A percentile compares a stretch with the other conserved stretches of the same genome.
phyloP scores from a whole-genome alignment of 169 alveolate genomes.

The Plasmodium gonderi region DNA sequence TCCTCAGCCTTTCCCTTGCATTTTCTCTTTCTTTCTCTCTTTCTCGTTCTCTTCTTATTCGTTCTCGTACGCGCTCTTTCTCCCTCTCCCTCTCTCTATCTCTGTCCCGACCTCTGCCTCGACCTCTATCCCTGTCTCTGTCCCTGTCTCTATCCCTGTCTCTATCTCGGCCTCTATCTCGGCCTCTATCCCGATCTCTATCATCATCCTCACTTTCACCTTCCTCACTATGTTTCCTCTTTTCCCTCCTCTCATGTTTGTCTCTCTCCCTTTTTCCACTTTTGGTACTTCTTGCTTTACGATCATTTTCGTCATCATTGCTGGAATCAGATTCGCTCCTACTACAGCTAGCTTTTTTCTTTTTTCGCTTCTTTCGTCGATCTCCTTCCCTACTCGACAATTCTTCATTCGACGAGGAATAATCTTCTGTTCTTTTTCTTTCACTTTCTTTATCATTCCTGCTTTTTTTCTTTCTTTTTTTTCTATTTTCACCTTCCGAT shows the following conservation, averaged over 20 bases:
- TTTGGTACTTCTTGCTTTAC: constrained; percentile 26
- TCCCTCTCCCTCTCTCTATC: neutral
- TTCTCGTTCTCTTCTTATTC: constrained; percentile 10
- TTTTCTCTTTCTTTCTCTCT: constrained; percentile 46
- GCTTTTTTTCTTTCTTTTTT: constrained; percentile 6
- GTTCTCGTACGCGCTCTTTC: constrained; percentile 17
- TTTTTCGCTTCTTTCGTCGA: constrained; percentile 8
- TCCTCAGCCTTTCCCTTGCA: neutral
- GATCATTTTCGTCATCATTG: constrained; percentile 7
- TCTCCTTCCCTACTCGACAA: constrained; percentile 17
- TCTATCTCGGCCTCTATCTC: constrained; percentile 1
- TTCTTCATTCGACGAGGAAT: constrained; percentile 7
- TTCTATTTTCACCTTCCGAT: constrained; percentile 5
- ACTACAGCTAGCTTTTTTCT: constrained; percentile 14
- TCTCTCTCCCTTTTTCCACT: neutral
- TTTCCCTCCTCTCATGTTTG: neutral
- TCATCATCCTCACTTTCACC: neutral
- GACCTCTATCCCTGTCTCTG: constrained; percentile 14
- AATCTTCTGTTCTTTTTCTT: constrained; percentile 1
- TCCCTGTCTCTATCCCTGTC: constrained; percentile 21
- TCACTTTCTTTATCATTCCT: constrained; percentile 3
- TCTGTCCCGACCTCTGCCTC: constrained; percentile 17
- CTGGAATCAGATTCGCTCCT: constrained; percentile 33
- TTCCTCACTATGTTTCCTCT: neutral
- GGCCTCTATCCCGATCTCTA: neutral